Conservation (phyloP, 305 asterid species). For the Euphrasia arctica region DNA sequence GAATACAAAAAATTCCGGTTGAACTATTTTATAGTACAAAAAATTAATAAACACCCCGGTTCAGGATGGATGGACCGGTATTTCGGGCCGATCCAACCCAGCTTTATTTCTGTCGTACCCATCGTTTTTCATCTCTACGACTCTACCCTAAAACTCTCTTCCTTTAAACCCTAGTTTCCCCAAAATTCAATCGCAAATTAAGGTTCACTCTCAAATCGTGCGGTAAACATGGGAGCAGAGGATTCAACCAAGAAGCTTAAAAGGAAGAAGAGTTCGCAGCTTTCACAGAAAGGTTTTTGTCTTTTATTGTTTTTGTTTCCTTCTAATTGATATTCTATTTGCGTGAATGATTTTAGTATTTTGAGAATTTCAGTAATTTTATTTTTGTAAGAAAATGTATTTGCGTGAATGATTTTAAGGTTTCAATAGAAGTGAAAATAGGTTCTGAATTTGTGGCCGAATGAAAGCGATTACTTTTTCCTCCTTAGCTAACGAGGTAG, state of each 20-base stretch:
- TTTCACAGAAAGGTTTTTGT: constrained; percentile 27
- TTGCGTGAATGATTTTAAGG: too few species aligned
- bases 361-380: too few species aligned
- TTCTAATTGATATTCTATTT: neutral
- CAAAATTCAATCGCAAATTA: neutral
- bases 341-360: neutral
- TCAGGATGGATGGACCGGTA: too few species aligned
- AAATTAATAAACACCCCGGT: too few species aligned
- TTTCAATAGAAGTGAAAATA: too few species aligned
- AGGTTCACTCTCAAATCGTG: neutral
- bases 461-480: neutral
- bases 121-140: neutral
- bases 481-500: neutral
- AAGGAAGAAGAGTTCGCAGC: constrained; percentile 24
- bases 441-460: too few species aligned
- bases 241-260: constrained; percentile 33
- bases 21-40: too few species aligned
- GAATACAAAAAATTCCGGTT: too few species aligned
- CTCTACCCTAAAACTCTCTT: neutral
- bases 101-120: too few species aligned
- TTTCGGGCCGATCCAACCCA: too few species aligned
- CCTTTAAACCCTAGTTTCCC: neutral
- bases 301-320: neutral
- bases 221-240: constrained; percentile 31
- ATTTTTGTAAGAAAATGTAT: constrained; percentile 5